Evolutionary conservation across 2,329 filamentous ascomycete genomes (phyloP), one percentile per base, ranked within the genome.

Genomic region (Lomentospora prolificans): DNA sequence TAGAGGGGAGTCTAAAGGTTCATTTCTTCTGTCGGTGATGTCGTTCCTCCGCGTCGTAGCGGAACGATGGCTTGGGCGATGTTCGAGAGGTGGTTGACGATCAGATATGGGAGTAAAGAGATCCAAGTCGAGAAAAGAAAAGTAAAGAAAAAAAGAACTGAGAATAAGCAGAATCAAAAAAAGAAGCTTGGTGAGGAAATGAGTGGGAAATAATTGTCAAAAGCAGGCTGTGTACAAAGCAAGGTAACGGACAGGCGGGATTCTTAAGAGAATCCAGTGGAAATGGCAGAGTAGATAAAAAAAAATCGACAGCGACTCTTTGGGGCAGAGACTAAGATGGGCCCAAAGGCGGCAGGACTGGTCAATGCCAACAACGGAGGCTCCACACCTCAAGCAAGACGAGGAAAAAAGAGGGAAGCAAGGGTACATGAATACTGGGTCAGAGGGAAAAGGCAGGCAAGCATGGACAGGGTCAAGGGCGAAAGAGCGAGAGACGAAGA

Each of bases 321-420:
- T 7, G 65, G 22, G 74, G 73, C 59, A 75, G 60, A 51, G 74
- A 69, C 4, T 70, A 62, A 51, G 70, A 66, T 27, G 65, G 64
- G 39, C 68, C 67, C 25, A 71, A 60, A 60, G 36, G n/a, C 28
- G 55, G 17, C 9, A 44, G 30, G 30, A 54, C 36, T 54, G 52
- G 52, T 54, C 52, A 54, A 54, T 54, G 52, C 44, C 44, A 48
- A 10, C 44, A 19, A 48, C 17, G 10, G 22, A 33, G 44, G 44
- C 36, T 41, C 36, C 36, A 41, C 36, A 14, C 19, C 19, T 14
- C n/a, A 17, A 25, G 44, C 17, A 24, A 22, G 22, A 27, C 17
- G 19, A 22, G 17, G 17, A 22, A 25, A 48, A 22, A 12, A 9
- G 28, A 31, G 24, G 46, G 52, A 27, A 36, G 36, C 39, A 28